These are phyloP conservation scores for Lodderomyces metapsilosis DNA, from an alignment of 1,139 yeast species.

Conservation along the genomic window DNA sequence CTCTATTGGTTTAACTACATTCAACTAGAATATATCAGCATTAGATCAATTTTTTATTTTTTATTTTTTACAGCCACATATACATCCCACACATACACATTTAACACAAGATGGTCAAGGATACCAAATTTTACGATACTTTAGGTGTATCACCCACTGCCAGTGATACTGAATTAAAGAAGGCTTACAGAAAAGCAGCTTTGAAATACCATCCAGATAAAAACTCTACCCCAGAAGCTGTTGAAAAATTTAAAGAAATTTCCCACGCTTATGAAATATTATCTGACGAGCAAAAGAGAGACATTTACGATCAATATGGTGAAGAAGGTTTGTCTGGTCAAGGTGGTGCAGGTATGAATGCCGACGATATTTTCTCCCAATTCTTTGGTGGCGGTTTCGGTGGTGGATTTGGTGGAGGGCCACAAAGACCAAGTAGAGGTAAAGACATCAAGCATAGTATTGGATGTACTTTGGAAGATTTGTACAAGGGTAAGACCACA, in stretches of 20 bases:
- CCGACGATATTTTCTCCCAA: conserved; percentile 89
- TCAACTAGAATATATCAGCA: too few relatives aligned
- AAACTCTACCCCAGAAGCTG: conserved; percentile 75
- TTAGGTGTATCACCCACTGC: conserved; percentile 83
- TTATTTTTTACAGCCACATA: background rate
- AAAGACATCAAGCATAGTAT: conserved; percentile 90
- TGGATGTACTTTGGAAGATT: conserved; percentile 83
- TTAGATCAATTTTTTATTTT: too few relatives aligned
- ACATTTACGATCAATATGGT: conserved; percentile 85
- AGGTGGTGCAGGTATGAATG: conserved; percentile 75
- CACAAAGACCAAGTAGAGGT: conserved; percentile 85
- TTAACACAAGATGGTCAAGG: conserved; percentile 67
- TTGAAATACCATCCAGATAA: conserved; percentile 96
- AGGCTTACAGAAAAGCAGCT: conserved; percentile 93
- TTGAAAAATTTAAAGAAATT: conserved; percentile 92
- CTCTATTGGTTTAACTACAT: too few relatives aligned
- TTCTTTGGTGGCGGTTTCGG: conserved; percentile 74
- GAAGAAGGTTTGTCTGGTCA: conserved; percentile 84
- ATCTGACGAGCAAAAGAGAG: conserved; percentile 85
- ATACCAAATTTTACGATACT: conserved; percentile 81
- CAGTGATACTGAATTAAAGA: conserved; percentile 79
- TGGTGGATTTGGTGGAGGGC: conserved; percentile 57
- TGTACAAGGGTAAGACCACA: conserved; percentile 92
- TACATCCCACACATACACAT: background rate
- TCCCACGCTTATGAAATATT: conserved; percentile 88